Conservation (phyloP, 176 grass and related monocot genomes). For the Typha latifolia region DNA sequence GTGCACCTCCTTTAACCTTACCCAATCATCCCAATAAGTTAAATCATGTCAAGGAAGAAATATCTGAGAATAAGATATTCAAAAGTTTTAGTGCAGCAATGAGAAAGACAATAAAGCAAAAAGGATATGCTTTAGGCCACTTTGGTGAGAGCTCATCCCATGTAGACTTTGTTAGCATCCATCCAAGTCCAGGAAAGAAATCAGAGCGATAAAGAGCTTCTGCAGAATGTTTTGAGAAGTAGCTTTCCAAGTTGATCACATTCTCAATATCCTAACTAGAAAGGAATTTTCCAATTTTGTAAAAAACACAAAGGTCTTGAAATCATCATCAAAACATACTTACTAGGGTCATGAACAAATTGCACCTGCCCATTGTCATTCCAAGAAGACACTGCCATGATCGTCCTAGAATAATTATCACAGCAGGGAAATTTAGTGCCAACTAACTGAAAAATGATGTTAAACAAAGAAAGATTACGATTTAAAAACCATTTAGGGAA, state of each 20-base stretch:
- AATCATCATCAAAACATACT: slow-evolving; percentile 20
- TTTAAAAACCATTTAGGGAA: slow-evolving; percentile 15
- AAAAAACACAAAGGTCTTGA: slow-evolving; percentile 5
- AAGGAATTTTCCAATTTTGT: neutral
- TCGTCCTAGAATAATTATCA: slow-evolving; percentile 42
- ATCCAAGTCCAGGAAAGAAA: slow-evolving; percentile 99
- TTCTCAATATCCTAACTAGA: neutral
- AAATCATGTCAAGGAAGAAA: slow-evolving; percentile 71
- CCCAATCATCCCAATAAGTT: slow-evolving; percentile 99
- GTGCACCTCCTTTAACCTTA: slow-evolving; percentile 91
- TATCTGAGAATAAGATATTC: slow-evolving; percentile 9
- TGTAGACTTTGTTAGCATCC: slow-evolving; percentile 89
- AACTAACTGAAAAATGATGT: slow-evolving; percentile 9
- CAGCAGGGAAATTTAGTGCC: slow-evolving; percentile 5
- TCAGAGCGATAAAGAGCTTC: slow-evolving; percentile 89
- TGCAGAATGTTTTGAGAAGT: slow-evolving; percentile 28
- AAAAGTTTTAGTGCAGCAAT: neutral
- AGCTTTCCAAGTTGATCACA: slow-evolving; percentile 20
- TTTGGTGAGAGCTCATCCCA: slow-evolving; percentile 95
- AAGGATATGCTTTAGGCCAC: slow-evolving; percentile 99
- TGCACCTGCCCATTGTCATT: slow-evolving; percentile 94
- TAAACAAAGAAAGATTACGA: neutral
- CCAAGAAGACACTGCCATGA: slow-evolving; percentile 99
- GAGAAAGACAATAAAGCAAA: slow-evolving; percentile 5
- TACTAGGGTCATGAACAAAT: slow-evolving; percentile 85